Evolutionary conservation across 371 early-diverging fungal species (phyloP), one percentile per base, ranked within the genome.

Genomic region (Mucor irregularis): DNA sequence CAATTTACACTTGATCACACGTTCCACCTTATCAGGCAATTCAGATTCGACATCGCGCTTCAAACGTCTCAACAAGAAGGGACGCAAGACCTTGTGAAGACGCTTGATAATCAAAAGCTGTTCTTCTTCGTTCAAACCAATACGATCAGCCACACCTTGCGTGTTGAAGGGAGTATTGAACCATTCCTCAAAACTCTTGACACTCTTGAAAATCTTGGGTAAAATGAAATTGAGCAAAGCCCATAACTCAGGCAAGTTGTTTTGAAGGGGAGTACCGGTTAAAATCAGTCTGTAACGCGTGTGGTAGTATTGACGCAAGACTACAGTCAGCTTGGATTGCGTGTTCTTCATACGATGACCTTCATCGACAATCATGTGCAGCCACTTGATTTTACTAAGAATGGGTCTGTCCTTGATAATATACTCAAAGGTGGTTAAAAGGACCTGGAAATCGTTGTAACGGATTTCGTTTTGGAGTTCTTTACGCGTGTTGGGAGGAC

Each of bases 1-100:
- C 80, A 91, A 84, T 64, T 88, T 86, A 69, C 96, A 95, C 65
- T 93, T 92, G 59, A 99, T 82, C 25, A 99, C 90, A 16, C 85
- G 89, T 75, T 99, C 99, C 8, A 96, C 90, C 83, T 99, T 99
- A 62, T 96, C 97, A 5, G 99, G 99, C 45, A 99, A 75, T 49
- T 97, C 96, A 0, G 92, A 82, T 73, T 99, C 99, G 26, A 99
- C 99, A 84, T 99, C 99, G 76, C 97, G 97, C 82, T 99, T 99
- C 63, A 99, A 77, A 35, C 99, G 89, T 37, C 99, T 83, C 45
- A 99, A 77, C 74, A 99, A 81, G 83, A 99, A 96, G 13, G 99
- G 99, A 16, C 97, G 87, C 30, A 99, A 79, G 19, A 99, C 84
- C 73, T 94, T 97, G 74, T 99, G 98, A 44, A 99, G 80, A 69